A percentile compares a stretch with the other conserved stretches of the same genome.
phyloP scores from a whole-genome alignment of 495 filamentous ascomycete genomes.

The Aspergillus avenaceus region DNA sequence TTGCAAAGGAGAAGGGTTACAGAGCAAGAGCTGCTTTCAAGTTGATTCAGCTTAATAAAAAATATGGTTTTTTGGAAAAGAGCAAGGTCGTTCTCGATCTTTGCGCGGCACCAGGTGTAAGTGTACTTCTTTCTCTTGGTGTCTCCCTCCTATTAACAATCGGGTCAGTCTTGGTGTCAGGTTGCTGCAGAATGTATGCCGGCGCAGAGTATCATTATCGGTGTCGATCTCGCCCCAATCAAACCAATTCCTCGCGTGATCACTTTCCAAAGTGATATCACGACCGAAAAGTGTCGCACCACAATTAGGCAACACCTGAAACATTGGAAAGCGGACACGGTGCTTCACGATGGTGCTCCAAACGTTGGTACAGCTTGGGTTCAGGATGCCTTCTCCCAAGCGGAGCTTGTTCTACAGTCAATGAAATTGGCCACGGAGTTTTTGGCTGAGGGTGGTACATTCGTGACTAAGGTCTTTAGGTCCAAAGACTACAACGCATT shows the following conservation, averaged over 20 bases:
- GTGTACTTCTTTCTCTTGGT: slow-evolving; percentile 24
- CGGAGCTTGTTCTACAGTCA: slow-evolving; percentile 87
- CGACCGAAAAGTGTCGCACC: slow-evolving; percentile 92
- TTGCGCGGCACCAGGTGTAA: slow-evolving; percentile 90
- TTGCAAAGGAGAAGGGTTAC: slow-evolving; percentile 99
- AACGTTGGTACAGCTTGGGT: slow-evolving; percentile 98
- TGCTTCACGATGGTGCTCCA: slow-evolving; percentile 97
- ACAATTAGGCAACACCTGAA: slow-evolving; percentile 88
- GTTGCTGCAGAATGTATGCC: slow-evolving; percentile 96
- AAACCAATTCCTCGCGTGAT: slow-evolving; percentile 92
- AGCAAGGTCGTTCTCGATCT: slow-evolving; percentile 95
- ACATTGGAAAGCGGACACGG: slow-evolving; percentile 94
- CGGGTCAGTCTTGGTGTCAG: slow-evolving; percentile 85
- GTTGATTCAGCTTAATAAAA: slow-evolving; percentile 97
- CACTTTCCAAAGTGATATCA: slow-evolving; percentile 97
- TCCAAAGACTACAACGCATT: slow-evolving; percentile 97
- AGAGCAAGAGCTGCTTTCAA: slow-evolving; percentile 96
- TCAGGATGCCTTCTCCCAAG: slow-evolving; percentile 97
- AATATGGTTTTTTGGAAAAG: slow-evolving; percentile 95
- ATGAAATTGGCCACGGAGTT: slow-evolving; percentile 95
- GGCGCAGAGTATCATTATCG: slow-evolving; percentile 81
- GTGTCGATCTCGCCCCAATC: slow-evolving; percentile 93
- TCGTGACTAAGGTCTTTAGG: slow-evolving; percentile 96
- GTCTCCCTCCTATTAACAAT: slow-evolving; percentile 21
- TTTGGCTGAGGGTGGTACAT: slow-evolving; percentile 81